Evolutionary conservation across 306 rosid species (phyloP), one percentile per base, ranked within the genome.

Genomic region (Cucurbita ficifolia): DNA sequence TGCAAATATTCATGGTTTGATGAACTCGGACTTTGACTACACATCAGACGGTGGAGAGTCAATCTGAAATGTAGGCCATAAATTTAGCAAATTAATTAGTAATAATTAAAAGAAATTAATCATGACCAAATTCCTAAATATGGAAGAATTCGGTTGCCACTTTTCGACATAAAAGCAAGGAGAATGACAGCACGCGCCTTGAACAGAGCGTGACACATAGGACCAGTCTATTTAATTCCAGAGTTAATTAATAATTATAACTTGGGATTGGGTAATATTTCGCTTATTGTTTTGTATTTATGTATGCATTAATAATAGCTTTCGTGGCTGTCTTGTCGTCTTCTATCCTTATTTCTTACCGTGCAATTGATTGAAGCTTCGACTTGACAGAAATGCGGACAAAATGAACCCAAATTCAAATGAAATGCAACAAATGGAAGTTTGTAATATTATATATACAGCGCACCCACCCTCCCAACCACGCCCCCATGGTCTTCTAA

Each of bases 371-470:
- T 50, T n/a, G 56, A 46, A 39, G 67, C 17, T 73, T 67, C 4
- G 36, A 52, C 13, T 16, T 22, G 40, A 67, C 71, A 19, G 68
- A 87, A 87, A 89, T 91, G 87, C 85, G 57, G 79, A 82, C 72
- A 81, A 91, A 91, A 94, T 91, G 95, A 79, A 83, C 48, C 77
- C 86, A 91, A 91, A 94, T 85, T 84, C 86, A 94, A 79, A 91
- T 88, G 92, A 88, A 91, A 91, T 87, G 71, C 35, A 70, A 77
- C 14, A 3, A 53, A 18, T 12, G 43, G 8, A 53, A 74, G 5
- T 68, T 65, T 72, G 64, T 82, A 87, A 90, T 89, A 88, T 82
- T 88, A 90, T 89, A 88, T 83, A 90, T 86, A 82, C 69, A 61
- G 16, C 85, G 74, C 54, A 63, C 17, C 42, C 81, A 10, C 69